Evolutionary conservation across 31 red algal genomes (phyloP), one percentile per base, ranked within the genome.

Genomic region (Odonthalia washingtoniensis): DNA sequence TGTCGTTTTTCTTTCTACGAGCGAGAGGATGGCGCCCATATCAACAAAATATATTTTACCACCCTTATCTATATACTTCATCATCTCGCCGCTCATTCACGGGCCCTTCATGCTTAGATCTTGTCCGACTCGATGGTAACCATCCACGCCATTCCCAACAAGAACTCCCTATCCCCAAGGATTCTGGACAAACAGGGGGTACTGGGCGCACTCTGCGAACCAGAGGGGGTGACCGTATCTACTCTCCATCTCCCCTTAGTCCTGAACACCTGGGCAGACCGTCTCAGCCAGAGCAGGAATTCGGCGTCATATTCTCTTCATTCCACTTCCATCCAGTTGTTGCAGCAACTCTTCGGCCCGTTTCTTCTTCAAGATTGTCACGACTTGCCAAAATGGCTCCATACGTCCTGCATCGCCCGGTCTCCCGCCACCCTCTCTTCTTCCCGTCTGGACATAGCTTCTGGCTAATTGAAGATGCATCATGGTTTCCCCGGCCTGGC

Each of bases 21-120:
- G 30, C n/a, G 12, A 28, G 18, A 72, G 67, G 67, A 72, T 14
- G 14, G 67, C 67, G 14, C 67, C 33, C 67, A 72, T 72, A 72
- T 72, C 67, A 72, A 72, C 67, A 31, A 72, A 31, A 12, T 72
- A 31, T 17, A 72, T 14, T 32, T 72, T 12, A 72, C 67, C 14
- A 31, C 14, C 12, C n/a, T 31, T 31, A 17, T 72, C 30, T 72
- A 28, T 32, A 31, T 31, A 12, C 67, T 72, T 12, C 17, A 32
- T 12, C 12, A 72, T 14, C 33, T 72, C 28, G n/a, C 33, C 16
- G 18, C 28, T 12, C 33, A 30, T 31, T 17, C 67, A 12, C 28
- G 67, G 12, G 9, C 21, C 18, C 67, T 12, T 31, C 67, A 72
- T 72, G 67, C 33, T 12, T 31, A 28, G 67, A 17, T 72, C 67